Evolutionary conservation across 1,284 basidiomycete species (phyloP), one percentile per base, ranked within the genome.

Genomic region (Mycosarcoma maydis): DNA sequence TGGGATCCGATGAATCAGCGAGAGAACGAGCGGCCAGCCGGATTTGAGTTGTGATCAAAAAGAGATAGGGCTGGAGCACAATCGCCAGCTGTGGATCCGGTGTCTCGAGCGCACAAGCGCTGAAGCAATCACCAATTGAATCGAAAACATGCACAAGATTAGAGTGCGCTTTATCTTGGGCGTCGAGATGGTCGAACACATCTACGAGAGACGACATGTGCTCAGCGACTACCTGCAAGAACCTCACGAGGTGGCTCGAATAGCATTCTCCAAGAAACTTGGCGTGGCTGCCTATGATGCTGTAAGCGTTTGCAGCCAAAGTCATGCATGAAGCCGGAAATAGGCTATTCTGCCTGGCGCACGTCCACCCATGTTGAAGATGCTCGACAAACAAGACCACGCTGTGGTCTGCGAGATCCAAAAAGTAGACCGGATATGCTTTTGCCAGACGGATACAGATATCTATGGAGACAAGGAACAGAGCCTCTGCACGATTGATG

Each of bases 281-380:
- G 9, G 39, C 46, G n/a, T 57, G 50, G 4, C 24, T 33, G 40
- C 54, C 37, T 14, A 58, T 19, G 22, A 45, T 34, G 3, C 32
- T n/a, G 44, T 58, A 65, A 17, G 39, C 37, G 9, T 65, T 40
- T 1, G 50, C 23, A 23, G 61, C 46, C 37, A 36, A 42, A 22
- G 61, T 38, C 42, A 42, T 53, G 3, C 58, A 40, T 27, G 48
- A 22, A 3, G 50, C 38, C 1, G 61, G 55, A 6, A n/a, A 22
- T 3, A 47, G 4, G 13, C 40, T 19, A 6, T 34, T 49, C 19
- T 58, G 61, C 61, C 58, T 65, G 20, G 55, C 55, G 26, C 55
- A 54, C 10, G 59, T 64, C 66, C 66, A 69, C 13, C 34, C 30
- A 33, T 69, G 66, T 8, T 46, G 46, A n/a, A 55, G 20, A 40